These are phyloP conservation scores for Pulveroboletus sp. DNA, from an alignment of 768 basidiomycete species.

Conservation along the genomic window DNA sequence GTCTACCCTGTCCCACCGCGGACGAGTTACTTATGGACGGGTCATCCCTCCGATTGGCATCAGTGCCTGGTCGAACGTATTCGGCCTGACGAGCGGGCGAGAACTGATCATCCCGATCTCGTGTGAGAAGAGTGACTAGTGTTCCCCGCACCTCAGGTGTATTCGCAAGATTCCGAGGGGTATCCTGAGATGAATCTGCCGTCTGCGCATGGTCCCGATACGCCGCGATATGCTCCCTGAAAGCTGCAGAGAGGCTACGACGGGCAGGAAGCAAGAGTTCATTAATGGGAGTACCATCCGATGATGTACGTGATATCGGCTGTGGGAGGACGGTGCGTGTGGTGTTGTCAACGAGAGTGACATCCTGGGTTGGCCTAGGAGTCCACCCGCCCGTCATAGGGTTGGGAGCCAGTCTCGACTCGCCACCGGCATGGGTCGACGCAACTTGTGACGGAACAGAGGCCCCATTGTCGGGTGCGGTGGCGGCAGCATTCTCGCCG, in stretches of 20 bases:
- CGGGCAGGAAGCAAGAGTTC: slow-evolving; percentile 10
- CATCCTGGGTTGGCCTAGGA: slow-evolving; percentile 13
- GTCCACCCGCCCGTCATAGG: slow-evolving; percentile 11
- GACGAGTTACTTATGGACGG: slow-evolving; percentile 4
- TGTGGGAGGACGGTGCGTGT: slow-evolving; percentile 17
- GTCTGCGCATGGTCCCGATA: slow-evolving; percentile 13
- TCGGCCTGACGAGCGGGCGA: slow-evolving; percentile 8
- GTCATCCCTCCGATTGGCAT: slow-evolving; percentile 11
- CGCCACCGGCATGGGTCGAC: neutral
- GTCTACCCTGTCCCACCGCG: slow-evolving; percentile 20
- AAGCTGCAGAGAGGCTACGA: slow-evolving; percentile 20
- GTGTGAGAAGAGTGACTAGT: slow-evolving; percentile 20
- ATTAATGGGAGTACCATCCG: slow-evolving; percentile 18
- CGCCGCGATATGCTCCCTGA: slow-evolving; percentile 17
- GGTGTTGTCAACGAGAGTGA: slow-evolving; percentile 17
- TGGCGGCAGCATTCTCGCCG: neutral
- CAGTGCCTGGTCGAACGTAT: neutral
- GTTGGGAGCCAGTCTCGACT: slow-evolving; percentile 3
- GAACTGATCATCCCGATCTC: slow-evolving; percentile 20
- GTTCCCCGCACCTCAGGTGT: slow-evolving; percentile 22
- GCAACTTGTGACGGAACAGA: neutral
- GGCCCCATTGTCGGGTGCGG: neutral
- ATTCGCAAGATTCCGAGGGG: slow-evolving; percentile 20
- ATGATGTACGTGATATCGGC: slow-evolving; percentile 24
- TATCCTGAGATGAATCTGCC: slow-evolving; percentile 7